Conservation (phyloP, 106 monocot species). For the Allium cepa region DNA sequence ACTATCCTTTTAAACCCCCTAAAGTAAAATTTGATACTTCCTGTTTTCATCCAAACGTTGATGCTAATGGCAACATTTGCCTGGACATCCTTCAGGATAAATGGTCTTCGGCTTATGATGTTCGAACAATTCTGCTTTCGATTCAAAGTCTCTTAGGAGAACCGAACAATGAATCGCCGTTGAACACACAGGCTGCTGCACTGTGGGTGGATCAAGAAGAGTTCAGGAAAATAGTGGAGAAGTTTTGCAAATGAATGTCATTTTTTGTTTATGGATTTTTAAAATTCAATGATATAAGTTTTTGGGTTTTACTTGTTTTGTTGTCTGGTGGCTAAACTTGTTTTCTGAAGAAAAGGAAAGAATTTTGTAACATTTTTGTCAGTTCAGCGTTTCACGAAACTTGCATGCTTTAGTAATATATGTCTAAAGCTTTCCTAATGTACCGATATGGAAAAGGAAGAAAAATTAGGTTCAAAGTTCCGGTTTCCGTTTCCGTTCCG, state of each 20-base stretch:
- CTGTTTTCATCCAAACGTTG: conserved; percentile 96
- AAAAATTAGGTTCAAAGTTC: too few relatives aligned
- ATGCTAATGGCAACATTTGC: conserved; percentile 82
- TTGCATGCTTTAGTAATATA: too few relatives aligned
- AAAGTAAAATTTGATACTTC: conserved; percentile 76
- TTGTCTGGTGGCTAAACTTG: too few relatives aligned
- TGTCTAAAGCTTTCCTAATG: too few relatives aligned
- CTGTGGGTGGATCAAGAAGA: conserved; percentile 92
- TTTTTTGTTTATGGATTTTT: too few relatives aligned
- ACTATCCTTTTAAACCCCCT: conserved; percentile 97
- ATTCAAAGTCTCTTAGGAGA: conserved; percentile 95
- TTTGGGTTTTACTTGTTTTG: too few relatives aligned
- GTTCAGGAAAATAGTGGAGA: conserved; percentile 94
- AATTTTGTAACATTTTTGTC: too few relatives aligned
- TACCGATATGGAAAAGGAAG: too few relatives aligned
- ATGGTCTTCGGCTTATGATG: conserved; percentile 98
- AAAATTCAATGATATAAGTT: too few relatives aligned
- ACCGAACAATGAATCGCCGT: conserved; percentile 94
- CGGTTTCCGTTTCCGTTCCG: too few relatives aligned
- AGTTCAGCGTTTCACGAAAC: too few relatives aligned
- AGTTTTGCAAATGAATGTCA: conserved; percentile 42
- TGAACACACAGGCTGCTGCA: conserved; percentile 90
- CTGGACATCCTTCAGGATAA: conserved; percentile 99
- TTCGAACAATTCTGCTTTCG: conserved; percentile 71
- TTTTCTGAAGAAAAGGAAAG: too few relatives aligned